These are phyloP conservation scores for Metarhizium rileyi DNA, from an alignment of 2,329 filamentous ascomycete genomes.

Conservation along the genomic window DNA sequence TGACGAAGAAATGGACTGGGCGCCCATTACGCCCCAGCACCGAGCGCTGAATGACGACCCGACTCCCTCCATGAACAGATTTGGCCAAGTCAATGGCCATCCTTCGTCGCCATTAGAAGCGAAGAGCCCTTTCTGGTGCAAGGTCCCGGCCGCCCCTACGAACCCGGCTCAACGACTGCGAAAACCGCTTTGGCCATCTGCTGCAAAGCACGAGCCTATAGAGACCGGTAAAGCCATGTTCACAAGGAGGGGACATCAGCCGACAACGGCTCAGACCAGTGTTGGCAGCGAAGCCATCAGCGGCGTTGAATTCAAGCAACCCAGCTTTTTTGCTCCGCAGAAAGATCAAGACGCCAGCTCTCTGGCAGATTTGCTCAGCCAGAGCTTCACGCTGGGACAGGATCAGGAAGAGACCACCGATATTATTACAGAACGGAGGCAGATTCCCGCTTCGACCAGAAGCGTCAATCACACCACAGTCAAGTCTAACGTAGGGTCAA, in stretches of 20 bases:
- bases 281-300: conserved; percentile 9
- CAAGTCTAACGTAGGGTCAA: conserved; percentile 8
- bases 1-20: conserved; percentile 65
- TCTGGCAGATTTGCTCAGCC: conserved; percentile 34
- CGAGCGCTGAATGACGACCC: conserved; percentile 43
- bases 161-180: conserved; percentile 52
- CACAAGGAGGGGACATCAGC: conserved; percentile 15
- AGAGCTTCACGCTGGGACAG: conserved; percentile 32
- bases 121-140: conserved; percentile 55
- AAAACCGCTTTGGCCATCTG: conserved; percentile 50
- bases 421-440: not conserved
- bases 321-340: conserved; percentile 47
- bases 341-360: conserved; percentile 27
- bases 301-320: conserved; percentile 43
- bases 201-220: conserved; percentile 36
- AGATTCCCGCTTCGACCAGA: not conserved
- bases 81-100: conserved; percentile 33
- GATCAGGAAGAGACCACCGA: conserved; percentile 12
- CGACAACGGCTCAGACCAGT: conserved; percentile 3
- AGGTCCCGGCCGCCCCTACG: conserved; percentile 58
- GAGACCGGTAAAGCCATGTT: conserved; percentile 42
- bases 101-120: conserved; percentile 31
- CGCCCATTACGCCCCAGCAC: conserved; percentile 47
- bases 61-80: conserved; percentile 25
- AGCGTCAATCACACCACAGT: not conserved